A percentile compares a stretch with the other conserved stretches of the same genome.
These are phyloP conservation scores for Plasmopara muralis DNA, from an alignment of 352 stramenopile genomes.

Conservation along the genomic window DNA sequence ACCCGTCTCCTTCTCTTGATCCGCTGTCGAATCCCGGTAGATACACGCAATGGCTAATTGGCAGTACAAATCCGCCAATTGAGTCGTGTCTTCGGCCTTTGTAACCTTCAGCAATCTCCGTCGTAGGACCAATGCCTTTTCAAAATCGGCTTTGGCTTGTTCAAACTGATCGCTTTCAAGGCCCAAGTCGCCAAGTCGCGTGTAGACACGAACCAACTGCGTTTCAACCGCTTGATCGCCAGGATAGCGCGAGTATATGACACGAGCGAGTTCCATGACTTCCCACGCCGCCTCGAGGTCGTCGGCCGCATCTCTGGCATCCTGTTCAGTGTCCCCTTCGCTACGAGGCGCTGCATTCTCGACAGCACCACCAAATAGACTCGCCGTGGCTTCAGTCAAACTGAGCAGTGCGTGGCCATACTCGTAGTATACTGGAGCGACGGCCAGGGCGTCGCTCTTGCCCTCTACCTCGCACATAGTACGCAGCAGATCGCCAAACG, in stretches of 20 bases:
- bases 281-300: constrained; percentile 83
- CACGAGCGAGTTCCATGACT: constrained; percentile 77
- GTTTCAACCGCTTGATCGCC: constrained; percentile 65
- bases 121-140: constrained; percentile 65
- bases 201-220: constrained; percentile 75
- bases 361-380: constrained; percentile 45
- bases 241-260: constrained; percentile 72
- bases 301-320: constrained; percentile 46
- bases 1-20: constrained; percentile 21
- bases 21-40: constrained; percentile 49
- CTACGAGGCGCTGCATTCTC: constrained; percentile 9
- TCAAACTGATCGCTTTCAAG: constrained; percentile 81
- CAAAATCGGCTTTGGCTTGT: constrained; percentile 68
- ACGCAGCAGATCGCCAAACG: constrained; percentile 70
- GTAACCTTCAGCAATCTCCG: constrained; percentile 62
- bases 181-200: constrained; percentile 65
- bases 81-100: constrained; percentile 68
- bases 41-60: constrained; percentile 81
- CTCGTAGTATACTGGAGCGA: constrained; percentile 76
- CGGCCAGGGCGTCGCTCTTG: constrained; percentile 51
- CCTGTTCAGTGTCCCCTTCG: constrained; percentile 42
- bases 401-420: constrained; percentile 77
- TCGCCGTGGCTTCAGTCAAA: constrained; percentile 59
- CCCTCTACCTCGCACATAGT: constrained; percentile 77
- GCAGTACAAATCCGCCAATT: constrained; percentile 75